Evolutionary conservation across 352 stramenopile species (phyloP), one percentile per base, ranked within the genome.

Genomic region (Phytophthora ohioensis): DNA sequence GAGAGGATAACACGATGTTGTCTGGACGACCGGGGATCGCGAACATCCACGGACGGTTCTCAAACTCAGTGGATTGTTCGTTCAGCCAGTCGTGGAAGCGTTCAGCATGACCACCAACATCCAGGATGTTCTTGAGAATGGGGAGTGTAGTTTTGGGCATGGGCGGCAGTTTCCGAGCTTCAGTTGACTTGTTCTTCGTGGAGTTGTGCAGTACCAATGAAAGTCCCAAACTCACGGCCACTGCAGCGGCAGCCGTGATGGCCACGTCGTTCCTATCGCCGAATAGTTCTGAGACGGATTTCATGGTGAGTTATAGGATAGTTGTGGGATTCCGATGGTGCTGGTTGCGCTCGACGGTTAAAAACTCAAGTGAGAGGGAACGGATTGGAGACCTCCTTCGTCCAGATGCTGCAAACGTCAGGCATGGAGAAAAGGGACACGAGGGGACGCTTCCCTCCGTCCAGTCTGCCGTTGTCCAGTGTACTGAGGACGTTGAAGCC

Each of bases 41-140:
- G 12, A 87, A 60, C 52, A 75, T 69, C 77, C 81, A 91, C 55
- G 77, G 71, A 2, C 61, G 51, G 62, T 80, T 73, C 46, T 75
- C 66, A 49, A 85, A 79, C 27, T 61, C 64, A 5, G 48, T 56
- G 36, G 78, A 73, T 43, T 85, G 73, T 21, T 81, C 77, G 30
- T 69, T 69, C 27, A 87, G 48, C 78, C 81, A 90, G 63, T 90
- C 81, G 68, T 90, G 67, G 49, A 87, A 74, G 9, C 72, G 76
- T 31, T 72, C 62, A 36, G 58, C 47, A 17, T 85, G 67, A 38
- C 59, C 51, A 12, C 52, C 53, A 12, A 67, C 59, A 11, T 81
- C 71, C 13, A 80, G 30, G n/a, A 82, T 63, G 43, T 80, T 83
- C 17, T 82, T 81, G 13, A 88, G 58, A 62, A 89, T 58, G 1